phyloP scores from a whole-genome alignment of 768 basidiomycete genomes.

The Amanita subjunquillea region DNA sequence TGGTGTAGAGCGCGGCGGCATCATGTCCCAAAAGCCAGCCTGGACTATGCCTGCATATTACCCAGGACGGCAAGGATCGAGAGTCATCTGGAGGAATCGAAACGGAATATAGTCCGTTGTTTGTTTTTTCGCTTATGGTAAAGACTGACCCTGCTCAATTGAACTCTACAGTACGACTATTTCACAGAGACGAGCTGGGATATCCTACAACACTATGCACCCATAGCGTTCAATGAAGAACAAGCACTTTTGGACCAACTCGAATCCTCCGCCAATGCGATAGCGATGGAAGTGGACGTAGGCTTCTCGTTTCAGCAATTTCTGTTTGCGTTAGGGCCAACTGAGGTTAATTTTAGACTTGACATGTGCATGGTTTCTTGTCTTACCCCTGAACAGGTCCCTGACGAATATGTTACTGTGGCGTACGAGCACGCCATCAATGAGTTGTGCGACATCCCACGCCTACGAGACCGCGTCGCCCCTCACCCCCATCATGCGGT shows the following conservation, averaged over 20 bases:
- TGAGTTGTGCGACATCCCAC: slow-evolving; percentile 1
- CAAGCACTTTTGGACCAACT: neutral
- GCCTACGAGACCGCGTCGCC: neutral
- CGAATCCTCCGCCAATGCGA: slow-evolving; percentile 1
- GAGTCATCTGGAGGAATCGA: neutral
- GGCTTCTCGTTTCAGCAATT: slow-evolving; percentile 4
- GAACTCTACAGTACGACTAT: neutral
- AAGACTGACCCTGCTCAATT: neutral
- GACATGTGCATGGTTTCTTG: neutral
- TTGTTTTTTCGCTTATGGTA: neutral
- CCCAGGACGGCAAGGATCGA: slow-evolving; percentile 3
- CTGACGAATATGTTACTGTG: slow-evolving; percentile 1
- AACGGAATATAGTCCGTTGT: neutral
- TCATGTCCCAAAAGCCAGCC: slow-evolving; percentile 5
- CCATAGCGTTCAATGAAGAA: neutral
- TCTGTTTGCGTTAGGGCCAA: neutral
- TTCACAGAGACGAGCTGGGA: slow-evolving; percentile 3
- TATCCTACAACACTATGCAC: slow-evolving; percentile 1
- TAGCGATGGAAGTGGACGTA: slow-evolving; percentile 4
- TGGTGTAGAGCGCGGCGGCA: slow-evolving; percentile 2
- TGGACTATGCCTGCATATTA: slow-evolving; percentile 5
- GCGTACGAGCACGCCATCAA: neutral
- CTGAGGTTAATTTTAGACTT: neutral
- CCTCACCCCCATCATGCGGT: neutral
- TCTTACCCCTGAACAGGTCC: neutral